Percentiles rank a stretch among this genome's conserved stretches.
Evolutionary conservation across 805 yeast species (phyloP).

Genomic region (Candida tibetensis): DNA sequence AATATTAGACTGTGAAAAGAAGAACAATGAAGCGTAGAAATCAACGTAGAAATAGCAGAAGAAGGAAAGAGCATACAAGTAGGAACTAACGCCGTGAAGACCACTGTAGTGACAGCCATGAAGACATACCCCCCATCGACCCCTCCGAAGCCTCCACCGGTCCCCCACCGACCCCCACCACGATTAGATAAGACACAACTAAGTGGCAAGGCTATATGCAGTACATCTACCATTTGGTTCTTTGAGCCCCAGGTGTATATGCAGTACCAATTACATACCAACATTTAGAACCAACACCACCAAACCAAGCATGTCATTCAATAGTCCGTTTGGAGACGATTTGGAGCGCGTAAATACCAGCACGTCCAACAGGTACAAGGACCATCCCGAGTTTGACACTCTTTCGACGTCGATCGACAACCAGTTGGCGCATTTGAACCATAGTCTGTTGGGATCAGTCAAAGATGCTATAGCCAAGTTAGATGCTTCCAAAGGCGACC

Average conservation of each 20-base stretch:
- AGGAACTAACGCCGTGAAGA: too few species aligned
- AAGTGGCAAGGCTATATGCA: too few species aligned
- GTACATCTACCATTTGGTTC: too few species aligned
- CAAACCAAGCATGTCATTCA: constrained; percentile 23
- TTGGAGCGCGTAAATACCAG: constrained; percentile 24
- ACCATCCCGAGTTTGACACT: constrained; percentile 40
- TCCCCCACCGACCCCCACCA: too few species aligned
- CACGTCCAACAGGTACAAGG: constrained; percentile 28
- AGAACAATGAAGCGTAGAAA: background rate
- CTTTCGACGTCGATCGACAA: constrained; percentile 31
- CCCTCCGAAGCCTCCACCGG: too few species aligned
- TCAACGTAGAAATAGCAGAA: background rate
- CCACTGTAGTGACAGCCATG: too few species aligned
- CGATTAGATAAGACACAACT: too few species aligned
- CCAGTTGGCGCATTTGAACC: constrained; percentile 28
- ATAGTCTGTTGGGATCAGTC: constrained; percentile 14
- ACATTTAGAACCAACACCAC: background rate
- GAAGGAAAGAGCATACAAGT: background rate
- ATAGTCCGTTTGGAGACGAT: constrained; percentile 23
- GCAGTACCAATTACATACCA: too few species aligned
- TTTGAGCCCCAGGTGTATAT: too few species aligned
- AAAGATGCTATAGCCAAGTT: constrained; percentile 4
- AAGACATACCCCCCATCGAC: too few species aligned
- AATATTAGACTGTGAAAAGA: background rate
- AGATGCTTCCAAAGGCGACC: constrained; percentile 5